These are phyloP conservation scores for Chernovozyma aurita DNA, from an alignment of 1,139 yeast species.

Conservation along the genomic window DNA sequence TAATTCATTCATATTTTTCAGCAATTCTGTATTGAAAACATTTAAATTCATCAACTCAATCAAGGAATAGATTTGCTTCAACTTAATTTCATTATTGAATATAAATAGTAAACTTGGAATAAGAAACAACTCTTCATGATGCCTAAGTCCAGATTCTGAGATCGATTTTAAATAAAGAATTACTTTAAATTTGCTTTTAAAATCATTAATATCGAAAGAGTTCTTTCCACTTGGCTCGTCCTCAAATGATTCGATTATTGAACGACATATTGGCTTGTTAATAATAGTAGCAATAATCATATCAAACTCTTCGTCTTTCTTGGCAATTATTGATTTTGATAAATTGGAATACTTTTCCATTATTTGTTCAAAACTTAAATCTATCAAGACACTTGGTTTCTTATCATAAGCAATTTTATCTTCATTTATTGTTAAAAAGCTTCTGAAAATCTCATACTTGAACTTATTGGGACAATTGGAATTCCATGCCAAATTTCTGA, in stretches of 20 bases:
- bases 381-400: slow-evolving; percentile 11
- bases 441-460: slow-evolving; percentile 26
- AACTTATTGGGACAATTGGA: slow-evolving; percentile 27
- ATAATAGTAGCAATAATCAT: slow-evolving; percentile 20
- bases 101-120: slow-evolving; percentile 34
- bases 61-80: slow-evolving; percentile 27
- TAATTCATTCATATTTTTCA: slow-evolving; percentile 21
- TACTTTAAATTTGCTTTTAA: slow-evolving; percentile 23
- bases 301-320: slow-evolving; percentile 33
- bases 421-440: slow-evolving; percentile 17
- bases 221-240: slow-evolving; percentile 7
- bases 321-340: slow-evolving; percentile 25
- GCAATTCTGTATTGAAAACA: slow-evolving; percentile 27
- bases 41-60: slow-evolving; percentile 31
- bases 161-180: slow-evolving; percentile 37
- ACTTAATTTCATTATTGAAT: slow-evolving; percentile 21
- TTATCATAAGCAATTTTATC: slow-evolving; percentile 14
- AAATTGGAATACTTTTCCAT: slow-evolving; percentile 19
- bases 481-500: slow-evolving; percentile 39
- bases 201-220: slow-evolving; percentile 13
- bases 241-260: slow-evolving; percentile 19
- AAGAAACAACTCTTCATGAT: slow-evolving; percentile 37
- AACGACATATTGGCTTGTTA: slow-evolving; percentile 28
- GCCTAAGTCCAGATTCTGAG: slow-evolving; percentile 32
- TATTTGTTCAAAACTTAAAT: slow-evolving; percentile 15